Percentiles rank a stretch among this genome's conserved stretches.
Evolutionary conservation across 2,329 filamentous ascomycete species (phyloP).

Genomic region (Davidsoniella australis): DNA sequence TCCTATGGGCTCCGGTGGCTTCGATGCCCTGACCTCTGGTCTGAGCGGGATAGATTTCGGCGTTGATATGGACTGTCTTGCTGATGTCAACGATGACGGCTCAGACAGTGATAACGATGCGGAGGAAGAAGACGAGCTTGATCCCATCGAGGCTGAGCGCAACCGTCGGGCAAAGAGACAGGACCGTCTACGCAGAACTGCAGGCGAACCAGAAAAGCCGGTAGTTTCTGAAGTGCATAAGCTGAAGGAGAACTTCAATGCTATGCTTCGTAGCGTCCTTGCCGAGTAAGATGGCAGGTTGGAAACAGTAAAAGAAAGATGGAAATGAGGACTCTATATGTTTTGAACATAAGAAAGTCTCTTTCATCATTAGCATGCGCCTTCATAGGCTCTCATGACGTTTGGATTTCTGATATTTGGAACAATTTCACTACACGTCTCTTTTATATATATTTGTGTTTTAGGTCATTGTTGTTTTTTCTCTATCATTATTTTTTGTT

Average conservation of each 20-base stretch:
- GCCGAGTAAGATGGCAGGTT: slow-evolving; percentile 37
- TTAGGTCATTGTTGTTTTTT: not conserved
- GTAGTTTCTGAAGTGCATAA: slow-evolving; percentile 63
- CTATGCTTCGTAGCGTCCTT: slow-evolving; percentile 67
- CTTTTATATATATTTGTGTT: not conserved
- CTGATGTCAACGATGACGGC: slow-evolving; percentile 51
- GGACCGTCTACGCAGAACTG: slow-evolving; percentile 61
- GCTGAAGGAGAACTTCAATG: slow-evolving; percentile 60
- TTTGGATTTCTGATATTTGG: not conserved
- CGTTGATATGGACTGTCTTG: slow-evolving; percentile 67
- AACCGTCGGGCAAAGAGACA: slow-evolving; percentile 59
- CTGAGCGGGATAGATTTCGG: slow-evolving; percentile 83
- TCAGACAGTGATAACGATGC: slow-evolving; percentile 45
- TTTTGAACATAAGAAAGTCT: not conserved
- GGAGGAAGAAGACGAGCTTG: slow-evolving; percentile 61
- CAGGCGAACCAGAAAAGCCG: slow-evolving; percentile 74
- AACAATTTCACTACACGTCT: not conserved
- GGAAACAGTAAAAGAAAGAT: no score
- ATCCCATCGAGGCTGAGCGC: slow-evolving; percentile 77
- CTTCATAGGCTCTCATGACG: not conserved
- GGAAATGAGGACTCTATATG: not conserved
- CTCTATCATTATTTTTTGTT: not conserved
- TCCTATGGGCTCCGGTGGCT: slow-evolving; percentile 29
- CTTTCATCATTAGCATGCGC: not conserved
- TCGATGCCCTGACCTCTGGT: slow-evolving; percentile 32